A percentile compares a stretch with the other conserved stretches of the same genome.
Evolutionary conservation across 106 monocot species (phyloP).

Genomic region (Posidonia australis): DNA sequence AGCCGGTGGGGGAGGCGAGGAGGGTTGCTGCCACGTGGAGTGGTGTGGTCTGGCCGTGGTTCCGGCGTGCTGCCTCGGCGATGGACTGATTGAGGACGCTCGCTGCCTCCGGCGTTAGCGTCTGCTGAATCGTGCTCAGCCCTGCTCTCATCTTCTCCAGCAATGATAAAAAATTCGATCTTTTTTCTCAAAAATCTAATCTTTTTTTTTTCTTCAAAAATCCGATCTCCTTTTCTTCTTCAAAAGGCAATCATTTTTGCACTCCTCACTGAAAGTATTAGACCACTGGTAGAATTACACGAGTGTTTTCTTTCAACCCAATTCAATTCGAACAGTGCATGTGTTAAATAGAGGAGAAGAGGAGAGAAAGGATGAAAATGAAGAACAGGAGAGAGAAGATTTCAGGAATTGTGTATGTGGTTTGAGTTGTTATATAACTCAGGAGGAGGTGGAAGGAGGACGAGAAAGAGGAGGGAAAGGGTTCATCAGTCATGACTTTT

Average conservation of each 20-base stretch:
- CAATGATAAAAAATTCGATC: background rate
- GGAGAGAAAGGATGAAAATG: background rate
- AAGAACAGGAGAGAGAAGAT: background rate
- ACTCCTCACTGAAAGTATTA: too few relatives aligned
- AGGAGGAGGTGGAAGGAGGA: background rate
- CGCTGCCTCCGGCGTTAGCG: constrained; percentile 61
- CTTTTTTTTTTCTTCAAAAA: background rate
- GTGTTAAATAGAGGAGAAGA: background rate
- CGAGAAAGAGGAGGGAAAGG: background rate
- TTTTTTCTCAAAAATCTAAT: background rate
- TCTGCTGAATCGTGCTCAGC: constrained; percentile 62
- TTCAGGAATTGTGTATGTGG: background rate
- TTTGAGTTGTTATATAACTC: background rate
- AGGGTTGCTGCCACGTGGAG: constrained; percentile 72
- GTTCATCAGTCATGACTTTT: background rate
- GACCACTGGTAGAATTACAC: too few relatives aligned
- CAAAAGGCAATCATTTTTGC: too few relatives aligned
- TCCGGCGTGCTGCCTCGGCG: constrained; percentile 43
- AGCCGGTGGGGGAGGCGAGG: constrained; percentile 37
- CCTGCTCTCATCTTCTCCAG: constrained; percentile 31
- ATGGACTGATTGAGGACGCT: constrained; percentile 36
- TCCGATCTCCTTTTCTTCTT: too few relatives aligned
- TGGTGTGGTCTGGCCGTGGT: constrained; percentile 72
- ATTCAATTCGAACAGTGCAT: background rate
- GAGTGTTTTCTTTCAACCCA: background rate